Conservation (phyloP, 495 filamentous ascomycete genomes). For the Achaetomiella virescens region DNA sequence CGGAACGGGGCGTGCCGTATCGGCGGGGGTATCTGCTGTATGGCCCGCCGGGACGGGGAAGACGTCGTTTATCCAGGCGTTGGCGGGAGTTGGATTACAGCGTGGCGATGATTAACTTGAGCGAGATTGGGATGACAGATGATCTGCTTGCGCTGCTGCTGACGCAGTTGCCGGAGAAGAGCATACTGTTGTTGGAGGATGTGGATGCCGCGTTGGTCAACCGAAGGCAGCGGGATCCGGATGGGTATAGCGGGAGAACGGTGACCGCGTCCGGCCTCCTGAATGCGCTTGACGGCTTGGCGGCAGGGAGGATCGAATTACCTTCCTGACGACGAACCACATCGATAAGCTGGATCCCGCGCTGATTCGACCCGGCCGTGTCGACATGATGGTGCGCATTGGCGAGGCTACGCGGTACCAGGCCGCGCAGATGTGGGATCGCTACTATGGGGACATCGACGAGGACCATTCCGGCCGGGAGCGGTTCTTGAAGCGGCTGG, state of each 20-base stretch:
- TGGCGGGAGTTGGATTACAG: constrained; percentile 91
- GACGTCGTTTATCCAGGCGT: constrained; percentile 90
- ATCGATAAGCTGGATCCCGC: constrained; percentile 83
- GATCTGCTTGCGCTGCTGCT: constrained; percentile 84
- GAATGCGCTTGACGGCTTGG: constrained; percentile 90
- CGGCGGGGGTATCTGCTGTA: constrained; percentile 89
- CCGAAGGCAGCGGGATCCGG: constrained; percentile 65
- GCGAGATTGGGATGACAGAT: constrained; percentile 87
- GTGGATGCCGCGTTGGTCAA: constrained; percentile 90
- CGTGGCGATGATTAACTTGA: constrained; percentile 89
- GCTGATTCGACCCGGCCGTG: constrained; percentile 80
- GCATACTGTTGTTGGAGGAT: constrained; percentile 85
- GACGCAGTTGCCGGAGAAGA: constrained; percentile 79
- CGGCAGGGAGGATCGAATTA: constrained; percentile 92
- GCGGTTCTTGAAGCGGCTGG: constrained; percentile 45
- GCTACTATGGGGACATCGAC: constrained; percentile 87
- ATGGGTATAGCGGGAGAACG: constrained; percentile 83
- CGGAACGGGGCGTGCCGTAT: constrained; percentile 92
- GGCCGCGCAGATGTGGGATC: constrained; percentile 81
- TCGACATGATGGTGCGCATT: constrained; percentile 87
- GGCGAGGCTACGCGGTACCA: constrained; percentile 83
- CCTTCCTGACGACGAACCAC: constrained; percentile 94
- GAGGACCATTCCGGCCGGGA: constrained; percentile 49
- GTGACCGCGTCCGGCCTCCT: constrained; percentile 93
- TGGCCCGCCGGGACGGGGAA: constrained; percentile 91